Evolutionary conservation across 2,329 filamentous ascomycete genomes (phyloP), one percentile per base, ranked within the genome.

Genomic region (Hypoxylon sp.): DNA sequence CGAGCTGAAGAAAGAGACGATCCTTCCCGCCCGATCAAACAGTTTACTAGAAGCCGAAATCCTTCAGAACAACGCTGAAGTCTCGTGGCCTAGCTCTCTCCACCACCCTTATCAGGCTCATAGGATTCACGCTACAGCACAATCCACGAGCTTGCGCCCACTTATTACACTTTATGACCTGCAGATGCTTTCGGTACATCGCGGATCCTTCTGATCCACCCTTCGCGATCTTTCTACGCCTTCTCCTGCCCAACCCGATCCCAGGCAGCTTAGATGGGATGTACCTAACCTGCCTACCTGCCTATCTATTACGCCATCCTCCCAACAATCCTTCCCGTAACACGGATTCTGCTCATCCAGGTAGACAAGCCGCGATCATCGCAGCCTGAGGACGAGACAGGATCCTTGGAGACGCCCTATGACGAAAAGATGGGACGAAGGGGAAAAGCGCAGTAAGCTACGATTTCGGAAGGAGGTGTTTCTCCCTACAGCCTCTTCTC

Each of bases 171-270:
- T 57, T 54, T 56, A 60, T 68, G 62, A 54, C 58, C 2, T 66
- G 66, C 66, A 69, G 67, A 59, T 51, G 19, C 7, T 6, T 35
- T 69, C 63, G 63, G 67, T 60, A 67, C 52, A 64, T 67, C 24
- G 67, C 63, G 52, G 29, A 64, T 68, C 65, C 65, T 65, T 50
- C 57, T 42, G 48, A 21, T 31, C 54, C 39, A 44, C 42, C 37
- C 62, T 35, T 62, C 46, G 48, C 29, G 27, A 46, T 47, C 48
- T 27, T 51, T 44, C 29, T 31, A 21, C 21, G 39, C 15, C 15
- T 53, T 35, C 24, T 42, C 15, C n/a, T 31, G 17, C 17, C 48
- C 46, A 29, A 6, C 42, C 29, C n/a, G 27, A 42, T 4, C 35
- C 27, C 19, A 59, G 10, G 13, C 24, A 44, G 17, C 39, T 19